These are phyloP conservation scores for Hygrophoropsis aurantiaca DNA, from an alignment of 768 basidiomycete species.

Conservation along the genomic window DNA sequence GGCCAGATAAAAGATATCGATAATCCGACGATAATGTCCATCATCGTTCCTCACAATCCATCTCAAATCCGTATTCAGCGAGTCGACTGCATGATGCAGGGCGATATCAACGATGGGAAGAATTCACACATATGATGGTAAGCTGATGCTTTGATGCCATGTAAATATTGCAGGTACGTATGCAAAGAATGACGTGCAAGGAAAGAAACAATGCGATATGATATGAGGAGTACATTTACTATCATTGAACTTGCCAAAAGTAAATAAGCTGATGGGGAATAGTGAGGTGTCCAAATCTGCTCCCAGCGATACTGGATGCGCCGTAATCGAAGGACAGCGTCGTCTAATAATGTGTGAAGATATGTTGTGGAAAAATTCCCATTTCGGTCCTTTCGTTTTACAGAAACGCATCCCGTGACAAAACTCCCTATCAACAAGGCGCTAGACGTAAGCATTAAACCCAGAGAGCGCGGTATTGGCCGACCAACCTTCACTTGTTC, in stretches of 20 bases:
- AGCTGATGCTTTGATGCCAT: slow-evolving; percentile 20
- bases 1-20: too few relatives aligned
- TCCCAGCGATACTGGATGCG: not conserved
- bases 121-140: slow-evolving; percentile 1
- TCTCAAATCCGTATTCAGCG: too few relatives aligned
- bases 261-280: slow-evolving; percentile 7
- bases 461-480: slow-evolving; percentile 1
- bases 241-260: slow-evolving; percentile 14
- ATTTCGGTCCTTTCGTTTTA: slow-evolving; percentile 18
- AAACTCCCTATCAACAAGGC: slow-evolving; percentile 37
- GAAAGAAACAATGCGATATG: slow-evolving; percentile 19
- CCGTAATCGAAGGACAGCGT: slow-evolving; percentile 1
- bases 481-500: slow-evolving; percentile 78
- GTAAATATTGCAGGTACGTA: slow-evolving; percentile 18
- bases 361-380: not conserved
- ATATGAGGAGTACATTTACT: slow-evolving; percentile 23
- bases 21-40: too few relatives aligned
- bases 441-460: slow-evolving; percentile 26
- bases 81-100: too few relatives aligned
- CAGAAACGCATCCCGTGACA: slow-evolving; percentile 57
- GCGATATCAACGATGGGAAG: too few relatives aligned
- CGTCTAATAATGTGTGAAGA: slow-evolving; percentile 18
- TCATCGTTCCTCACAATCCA: too few relatives aligned
- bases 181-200: slow-evolving; percentile 12
- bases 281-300: not conserved